Percentiles rank a stretch among this genome's conserved stretches.
Conservation (phyloP, 805 yeast genomes). For the Ogataea henricii region DNA sequence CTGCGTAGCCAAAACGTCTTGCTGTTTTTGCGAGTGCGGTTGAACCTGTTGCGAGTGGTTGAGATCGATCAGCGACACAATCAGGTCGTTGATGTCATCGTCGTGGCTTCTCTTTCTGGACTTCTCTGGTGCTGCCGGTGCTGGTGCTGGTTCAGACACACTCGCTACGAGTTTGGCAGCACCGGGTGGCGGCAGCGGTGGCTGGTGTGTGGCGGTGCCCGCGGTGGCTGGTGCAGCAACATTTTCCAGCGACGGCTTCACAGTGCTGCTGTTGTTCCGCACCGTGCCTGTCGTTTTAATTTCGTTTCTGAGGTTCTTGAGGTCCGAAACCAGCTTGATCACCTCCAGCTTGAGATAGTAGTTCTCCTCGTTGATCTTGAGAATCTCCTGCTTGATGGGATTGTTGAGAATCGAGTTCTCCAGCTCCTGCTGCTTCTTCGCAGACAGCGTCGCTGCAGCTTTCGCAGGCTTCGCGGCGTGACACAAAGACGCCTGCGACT, state of each 20-base stretch:
- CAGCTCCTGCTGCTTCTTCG: constrained; percentile 8
- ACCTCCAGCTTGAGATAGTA: constrained; percentile 45
- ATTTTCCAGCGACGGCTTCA: not conserved
- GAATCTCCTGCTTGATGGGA: constrained; percentile 42
- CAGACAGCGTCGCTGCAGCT: not conserved
- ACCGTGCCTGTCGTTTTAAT: constrained; percentile 6
- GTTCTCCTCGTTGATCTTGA: constrained; percentile 47
- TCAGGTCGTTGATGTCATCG: constrained; percentile 39
- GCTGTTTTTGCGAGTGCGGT: constrained; percentile 1
- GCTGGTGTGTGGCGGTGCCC: not conserved
- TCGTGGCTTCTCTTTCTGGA: constrained; percentile 34
- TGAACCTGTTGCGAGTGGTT: constrained; percentile 31
- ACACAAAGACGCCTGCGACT: not conserved
- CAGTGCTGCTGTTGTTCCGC: not conserved
- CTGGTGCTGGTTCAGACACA: not conserved
- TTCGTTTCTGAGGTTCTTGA: constrained; percentile 38
- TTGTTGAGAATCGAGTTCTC: constrained; percentile 27
- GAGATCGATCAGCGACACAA: constrained; percentile 37
- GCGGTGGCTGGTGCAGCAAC: not conserved
- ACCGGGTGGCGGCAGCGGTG: not conserved
- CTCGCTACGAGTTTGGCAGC: too few relatives aligned
- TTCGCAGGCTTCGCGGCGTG: not conserved
- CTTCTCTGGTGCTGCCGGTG: constrained; percentile 2
- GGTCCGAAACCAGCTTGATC: constrained; percentile 45
- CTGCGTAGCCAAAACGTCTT: not conserved